Base-by-base conservation (phyloP, 495 filamentous ascomycete species). In the Astrocystis sublimbata region DNA sequence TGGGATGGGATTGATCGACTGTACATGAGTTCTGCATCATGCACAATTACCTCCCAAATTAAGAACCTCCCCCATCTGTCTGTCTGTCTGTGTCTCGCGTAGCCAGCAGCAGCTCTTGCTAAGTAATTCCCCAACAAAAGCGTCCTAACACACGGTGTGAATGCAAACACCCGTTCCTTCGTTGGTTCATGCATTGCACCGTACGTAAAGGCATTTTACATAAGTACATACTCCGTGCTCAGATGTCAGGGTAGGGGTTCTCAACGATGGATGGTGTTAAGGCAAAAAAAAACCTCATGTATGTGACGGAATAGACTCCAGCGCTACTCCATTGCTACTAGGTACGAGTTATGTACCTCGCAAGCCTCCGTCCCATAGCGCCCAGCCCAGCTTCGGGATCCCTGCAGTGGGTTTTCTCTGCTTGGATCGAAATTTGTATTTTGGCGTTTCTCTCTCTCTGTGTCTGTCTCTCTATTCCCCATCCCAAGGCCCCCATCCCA, bases 371-470 rank as follows among this genome's bases (percentile, higher is more conserved):
- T n/a, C n/a, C n/a, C n/a, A n/a, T n/a, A n/a, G n/a, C n/a, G n/a
- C n/a, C n/a, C n/a, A n/a, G n/a, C n/a, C n/a, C n/a, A n/a, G n/a
- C n/a, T n/a, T n/a, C n/a, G n/a, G n/a, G n/a, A n/a, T n/a, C 45
- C 0, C 28, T 19, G 43, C 6, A 45, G 41, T 45, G 41, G 10
- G 4, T 45, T 45, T 47, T 13, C 43, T n/a, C n/a, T n/a, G n/a
- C n/a, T n/a, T n/a, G 5, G 24, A 49, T 49, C 46, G 46, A 49
- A 17, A 49, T 49, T 49, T 49, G 46, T 28, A 17, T 30, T 49
- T 38, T 17, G 26, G 46, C 13, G 46, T 49, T 15, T 17, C 28
- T 46, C 45, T 30, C 26, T 26, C 7, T 28, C 23, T 49, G n/a
- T n/a, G n/a, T n/a, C n/a, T n/a, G n/a, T 13, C 33, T 36, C 33